These are phyloP conservation scores for Spergularia marina DNA, from an alignment of 148 eudicot genomes.

Conservation along the genomic window DNA sequence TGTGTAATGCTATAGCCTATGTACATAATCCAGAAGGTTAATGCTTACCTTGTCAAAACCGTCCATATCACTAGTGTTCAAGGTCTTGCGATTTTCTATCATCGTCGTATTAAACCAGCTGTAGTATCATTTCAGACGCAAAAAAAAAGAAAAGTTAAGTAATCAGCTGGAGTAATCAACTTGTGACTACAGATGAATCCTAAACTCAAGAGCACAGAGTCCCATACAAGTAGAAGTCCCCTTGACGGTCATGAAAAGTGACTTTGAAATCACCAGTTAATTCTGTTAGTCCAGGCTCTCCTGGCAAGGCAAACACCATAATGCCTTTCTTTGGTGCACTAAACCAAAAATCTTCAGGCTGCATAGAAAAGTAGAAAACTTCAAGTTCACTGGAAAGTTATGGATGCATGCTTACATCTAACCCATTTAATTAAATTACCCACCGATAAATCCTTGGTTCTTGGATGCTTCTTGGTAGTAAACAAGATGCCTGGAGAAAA, in stretches of 20 bases:
- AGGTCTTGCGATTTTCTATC: conserved; percentile 80
- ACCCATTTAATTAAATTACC: conserved; percentile 19
- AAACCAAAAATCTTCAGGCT: conserved; percentile 99
- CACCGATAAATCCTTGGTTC: conserved; percentile 94
- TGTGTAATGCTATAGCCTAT: not conserved
- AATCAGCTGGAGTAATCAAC: not conserved
- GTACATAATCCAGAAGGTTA: not conserved
- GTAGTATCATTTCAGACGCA: conserved; percentile 21
- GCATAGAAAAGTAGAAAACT: conserved; percentile 25
- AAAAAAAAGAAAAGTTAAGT: not conserved
- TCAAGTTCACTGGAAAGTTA: conserved; percentile 18
- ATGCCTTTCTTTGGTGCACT: conserved; percentile 93
- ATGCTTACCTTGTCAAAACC: conserved; percentile 86
- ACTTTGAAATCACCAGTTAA: conserved; percentile 89
- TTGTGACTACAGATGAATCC: not conserved
- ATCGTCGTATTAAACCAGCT: conserved; percentile 99
- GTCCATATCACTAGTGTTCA: conserved; percentile 79
- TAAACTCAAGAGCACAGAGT: conserved; percentile 6
- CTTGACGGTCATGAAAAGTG: conserved; percentile 92
- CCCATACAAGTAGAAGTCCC: conserved; percentile 92
- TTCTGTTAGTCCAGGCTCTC: conserved; percentile 96
- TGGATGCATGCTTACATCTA: not conserved
- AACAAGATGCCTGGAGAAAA: conserved; percentile 73
- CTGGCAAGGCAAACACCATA: conserved; percentile 95
- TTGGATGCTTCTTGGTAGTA: conserved; percentile 87